Evolutionary conservation across 2,329 filamentous ascomycete species (phyloP).

Genomic region (Fusarium fujikuroi): DNA sequence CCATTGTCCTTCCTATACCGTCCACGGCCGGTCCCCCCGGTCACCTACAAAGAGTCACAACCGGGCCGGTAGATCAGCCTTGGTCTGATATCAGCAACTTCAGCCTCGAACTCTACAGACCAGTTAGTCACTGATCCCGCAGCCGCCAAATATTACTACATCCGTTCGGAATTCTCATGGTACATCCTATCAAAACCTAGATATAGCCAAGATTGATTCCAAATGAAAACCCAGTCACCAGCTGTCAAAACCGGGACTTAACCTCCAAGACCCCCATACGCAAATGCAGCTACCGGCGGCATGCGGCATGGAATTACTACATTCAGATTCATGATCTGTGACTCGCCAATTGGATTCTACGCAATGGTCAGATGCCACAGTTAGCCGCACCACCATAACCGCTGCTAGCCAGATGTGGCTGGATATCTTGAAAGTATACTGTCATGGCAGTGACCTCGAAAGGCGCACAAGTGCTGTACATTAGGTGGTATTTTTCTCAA

Average conservation of each 20-base stretch:
- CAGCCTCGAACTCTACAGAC: not conserved
- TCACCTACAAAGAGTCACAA: constrained; percentile 12
- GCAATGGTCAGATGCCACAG: constrained; percentile 38
- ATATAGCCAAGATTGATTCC: not conserved
- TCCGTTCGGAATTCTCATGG: not conserved
- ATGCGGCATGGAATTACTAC: constrained; percentile 1
- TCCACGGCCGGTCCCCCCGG: constrained; percentile 3
- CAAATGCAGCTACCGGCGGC: not conserved
- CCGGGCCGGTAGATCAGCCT: constrained; percentile 17
- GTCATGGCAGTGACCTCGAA: not conserved
- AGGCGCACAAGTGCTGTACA: not conserved
- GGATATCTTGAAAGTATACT: not conserved
- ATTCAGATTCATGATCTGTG: constrained; percentile 4
- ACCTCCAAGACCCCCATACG: not conserved
- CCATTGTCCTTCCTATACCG: constrained; percentile 20
- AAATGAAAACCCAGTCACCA: not conserved
- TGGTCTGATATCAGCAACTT: not conserved
- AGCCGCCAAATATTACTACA: not conserved
- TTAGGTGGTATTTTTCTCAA: not conserved
- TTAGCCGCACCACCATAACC: constrained; percentile 24
- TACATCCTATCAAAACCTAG: not conserved
- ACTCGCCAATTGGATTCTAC: constrained; percentile 34
- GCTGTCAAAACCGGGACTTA: not conserved
- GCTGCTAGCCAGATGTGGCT: not conserved
- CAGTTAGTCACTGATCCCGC: not conserved